Percentiles rank a stretch among this genome's conserved stretches.
These are phyloP conservation scores for Bipolaris gigantea DNA, from an alignment of 2,329 filamentous ascomycete genomes.

Conservation along the genomic window DNA sequence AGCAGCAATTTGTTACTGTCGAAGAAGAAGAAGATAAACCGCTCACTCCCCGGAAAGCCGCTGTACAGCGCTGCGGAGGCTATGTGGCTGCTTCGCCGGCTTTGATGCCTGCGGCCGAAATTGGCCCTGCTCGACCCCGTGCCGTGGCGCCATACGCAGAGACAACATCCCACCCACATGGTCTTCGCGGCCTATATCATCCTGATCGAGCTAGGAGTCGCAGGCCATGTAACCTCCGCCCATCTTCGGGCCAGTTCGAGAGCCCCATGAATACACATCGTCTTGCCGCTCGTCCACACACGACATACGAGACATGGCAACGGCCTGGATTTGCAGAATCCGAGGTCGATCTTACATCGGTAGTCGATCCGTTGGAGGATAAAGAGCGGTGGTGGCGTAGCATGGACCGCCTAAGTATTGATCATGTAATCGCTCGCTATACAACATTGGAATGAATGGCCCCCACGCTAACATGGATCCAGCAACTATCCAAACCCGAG, in stretches of 20 bases:
- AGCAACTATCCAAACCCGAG: background rate
- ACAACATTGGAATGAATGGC: background rate
- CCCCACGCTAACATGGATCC: background rate
- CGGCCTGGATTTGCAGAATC: slow-evolving; percentile 17
- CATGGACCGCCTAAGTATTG: slow-evolving; percentile 10
- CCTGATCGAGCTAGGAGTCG: slow-evolving; percentile 12
- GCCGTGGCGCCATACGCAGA: slow-evolving; percentile 15
- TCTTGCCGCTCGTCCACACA: slow-evolving; percentile 10
- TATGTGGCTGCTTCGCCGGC: slow-evolving; percentile 8
- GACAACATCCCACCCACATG: slow-evolving; percentile 19
- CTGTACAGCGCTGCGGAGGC: slow-evolving; percentile 5
- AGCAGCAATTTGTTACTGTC: slow-evolving; percentile 11
- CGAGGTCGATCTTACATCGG: slow-evolving; percentile 23
- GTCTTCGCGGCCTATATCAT: slow-evolving; percentile 27
- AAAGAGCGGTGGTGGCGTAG: slow-evolving; percentile 19
- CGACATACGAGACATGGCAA: slow-evolving; percentile 12
- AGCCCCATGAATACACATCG: slow-evolving; percentile 10
- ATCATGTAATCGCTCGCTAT: slow-evolving; percentile 1
- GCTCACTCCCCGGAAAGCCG: slow-evolving; percentile 11
- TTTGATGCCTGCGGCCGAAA: slow-evolving; percentile 15
- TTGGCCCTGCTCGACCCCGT: slow-evolving; percentile 12
- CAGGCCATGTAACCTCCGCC: slow-evolving; percentile 14
- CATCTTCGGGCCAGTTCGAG: slow-evolving; percentile 18
- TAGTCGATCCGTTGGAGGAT: slow-evolving; percentile 22
- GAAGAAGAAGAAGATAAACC: slow-evolving; percentile 13